These are phyloP conservation scores for Colletotrichum sublineola DNA, from an alignment of 2,329 filamentous ascomycete species.

Conservation along the genomic window DNA sequence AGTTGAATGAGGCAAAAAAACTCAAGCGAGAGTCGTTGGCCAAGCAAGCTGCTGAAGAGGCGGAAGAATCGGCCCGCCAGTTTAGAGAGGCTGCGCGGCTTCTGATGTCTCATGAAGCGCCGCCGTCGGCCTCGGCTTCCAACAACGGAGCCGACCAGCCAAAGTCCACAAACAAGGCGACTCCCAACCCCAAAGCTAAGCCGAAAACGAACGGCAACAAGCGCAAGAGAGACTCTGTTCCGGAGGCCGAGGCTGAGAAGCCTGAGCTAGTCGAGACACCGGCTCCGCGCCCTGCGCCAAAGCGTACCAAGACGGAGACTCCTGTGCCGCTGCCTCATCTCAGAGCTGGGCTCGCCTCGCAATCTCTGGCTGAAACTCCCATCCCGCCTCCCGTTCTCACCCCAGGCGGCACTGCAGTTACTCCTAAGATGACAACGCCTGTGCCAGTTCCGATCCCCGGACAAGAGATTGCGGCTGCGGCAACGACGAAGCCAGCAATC, in stretches of 20 bases:
- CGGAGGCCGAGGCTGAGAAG: slow-evolving; percentile 48
- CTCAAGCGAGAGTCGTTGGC: slow-evolving; percentile 76
- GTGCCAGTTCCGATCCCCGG: slow-evolving; percentile 47
- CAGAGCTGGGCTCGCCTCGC: slow-evolving; percentile 47
- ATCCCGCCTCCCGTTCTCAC: slow-evolving; percentile 51
- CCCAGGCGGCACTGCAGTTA: slow-evolving; percentile 43
- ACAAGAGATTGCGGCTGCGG: slow-evolving; percentile 32
- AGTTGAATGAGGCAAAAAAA: slow-evolving; percentile 83
- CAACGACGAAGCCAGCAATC: slow-evolving; percentile 26
- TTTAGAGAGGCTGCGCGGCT: slow-evolving; percentile 63
- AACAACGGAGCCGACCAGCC: slow-evolving; percentile 49
- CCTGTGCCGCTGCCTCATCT: slow-evolving; percentile 64
- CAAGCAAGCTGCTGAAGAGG: slow-evolving; percentile 72
- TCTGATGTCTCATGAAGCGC: slow-evolving; percentile 55
- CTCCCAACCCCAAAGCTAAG: slow-evolving; percentile 47
- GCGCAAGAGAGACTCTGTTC: slow-evolving; percentile 60
- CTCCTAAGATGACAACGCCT: slow-evolving; percentile 50
- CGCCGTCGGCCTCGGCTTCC: slow-evolving; percentile 37
- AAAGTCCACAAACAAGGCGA: slow-evolving; percentile 47
- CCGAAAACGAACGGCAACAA: slow-evolving; percentile 57
- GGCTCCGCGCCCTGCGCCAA: slow-evolving; percentile 56
- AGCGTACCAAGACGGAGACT: slow-evolving; percentile 70
- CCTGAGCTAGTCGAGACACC: slow-evolving; percentile 47
- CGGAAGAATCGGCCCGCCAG: slow-evolving; percentile 68
- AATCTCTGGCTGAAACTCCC: slow-evolving; percentile 40